phyloP scores from a whole-genome alignment of 805 yeast genomes.

The Monosporozyma aerobia region DNA sequence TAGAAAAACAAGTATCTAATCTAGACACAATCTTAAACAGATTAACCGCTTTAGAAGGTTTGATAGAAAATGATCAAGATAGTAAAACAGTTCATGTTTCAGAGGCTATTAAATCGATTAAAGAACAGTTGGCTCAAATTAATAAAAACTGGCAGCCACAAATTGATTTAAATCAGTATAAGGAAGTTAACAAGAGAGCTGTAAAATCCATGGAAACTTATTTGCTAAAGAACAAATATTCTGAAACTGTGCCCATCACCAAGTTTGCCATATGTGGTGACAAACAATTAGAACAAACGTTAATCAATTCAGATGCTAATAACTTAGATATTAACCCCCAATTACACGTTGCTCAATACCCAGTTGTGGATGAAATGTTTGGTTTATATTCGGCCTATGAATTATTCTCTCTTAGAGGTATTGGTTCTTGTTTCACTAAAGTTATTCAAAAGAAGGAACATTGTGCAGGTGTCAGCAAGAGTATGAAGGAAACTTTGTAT shows the following conservation, averaged over 20 bases:
- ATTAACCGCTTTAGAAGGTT: neutral
- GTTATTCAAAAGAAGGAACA: slow-evolving; percentile 2
- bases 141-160: slow-evolving; percentile 16
- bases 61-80: neutral
- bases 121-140: slow-evolving; percentile 11
- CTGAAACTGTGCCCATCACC: slow-evolving; percentile 18
- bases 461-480: slow-evolving; percentile 33
- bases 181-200: neutral
- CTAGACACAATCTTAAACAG: neutral
- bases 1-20: slow-evolving; percentile 1
- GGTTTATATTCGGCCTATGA: slow-evolving; percentile 26
- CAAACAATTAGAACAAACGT: slow-evolving; percentile 1
- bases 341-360: neutral
- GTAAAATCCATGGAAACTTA: slow-evolving; percentile 22
- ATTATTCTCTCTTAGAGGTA: slow-evolving; percentile 23
- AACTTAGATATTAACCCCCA: neutral
- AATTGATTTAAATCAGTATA: slow-evolving; percentile 6
- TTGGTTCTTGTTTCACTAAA: slow-evolving; percentile 20
- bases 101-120: slow-evolving; percentile 11
- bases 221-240: slow-evolving; percentile 22
- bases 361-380: slow-evolving; percentile 21
- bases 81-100: slow-evolving; percentile 1
- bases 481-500: slow-evolving; percentile 28
- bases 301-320: neutral
- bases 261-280: slow-evolving; percentile 10